Percentiles rank a stretch among this genome's conserved stretches.
Evolutionary conservation across 2,329 filamentous ascomycete genomes (phyloP).

Genomic region (Cercospora citrullina): DNA sequence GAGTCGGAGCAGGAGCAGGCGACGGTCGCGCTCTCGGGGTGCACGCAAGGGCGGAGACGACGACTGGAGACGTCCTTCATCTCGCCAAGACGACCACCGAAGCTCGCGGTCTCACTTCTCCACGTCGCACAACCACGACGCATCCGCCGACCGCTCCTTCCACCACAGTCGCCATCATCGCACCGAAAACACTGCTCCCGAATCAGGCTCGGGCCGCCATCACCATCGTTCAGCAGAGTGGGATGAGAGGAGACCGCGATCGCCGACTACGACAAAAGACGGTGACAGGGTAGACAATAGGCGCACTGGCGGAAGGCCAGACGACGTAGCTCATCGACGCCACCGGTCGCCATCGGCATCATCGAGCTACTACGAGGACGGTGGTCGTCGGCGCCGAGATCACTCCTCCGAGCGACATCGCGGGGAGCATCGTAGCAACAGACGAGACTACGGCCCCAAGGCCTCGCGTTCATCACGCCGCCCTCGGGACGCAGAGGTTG

Average conservation of each 20-base stretch:
- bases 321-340: slow-evolving; percentile 41
- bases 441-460: slow-evolving; percentile 15
- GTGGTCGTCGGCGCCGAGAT: slow-evolving; percentile 34
- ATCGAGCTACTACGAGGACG: slow-evolving; percentile 40
- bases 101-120: slow-evolving; percentile 13
- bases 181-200: slow-evolving; percentile 27
- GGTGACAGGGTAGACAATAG: slow-evolving; percentile 29
- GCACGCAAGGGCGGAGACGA: slow-evolving; percentile 12
- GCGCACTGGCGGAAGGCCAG: slow-evolving; percentile 31
- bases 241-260: slow-evolving; percentile 37
- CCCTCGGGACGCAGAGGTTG: slow-evolving; percentile 8
- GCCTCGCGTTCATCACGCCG: slow-evolving; percentile 30
- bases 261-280: slow-evolving; percentile 33
- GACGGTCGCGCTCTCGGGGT: slow-evolving; percentile 15
- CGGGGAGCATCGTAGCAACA: slow-evolving; percentile 24
- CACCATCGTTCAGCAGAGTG: slow-evolving; percentile 27
- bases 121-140: slow-evolving; percentile 33
- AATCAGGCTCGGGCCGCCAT: slow-evolving; percentile 36
- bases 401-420: slow-evolving; percentile 32
- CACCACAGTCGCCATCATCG: slow-evolving; percentile 23
- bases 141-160: slow-evolving; percentile 19
- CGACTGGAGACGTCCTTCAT: slow-evolving; percentile 14
- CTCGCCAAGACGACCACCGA: slow-evolving; percentile 20
- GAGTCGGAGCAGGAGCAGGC: slow-evolving; percentile 16
- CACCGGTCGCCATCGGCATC: slow-evolving; percentile 46